Percentiles rank a stretch among this genome's conserved stretches.
These are phyloP conservation scores for Calonectria montana DNA, from an alignment of 2,329 filamentous ascomycete genomes.

Conservation along the genomic window DNA sequence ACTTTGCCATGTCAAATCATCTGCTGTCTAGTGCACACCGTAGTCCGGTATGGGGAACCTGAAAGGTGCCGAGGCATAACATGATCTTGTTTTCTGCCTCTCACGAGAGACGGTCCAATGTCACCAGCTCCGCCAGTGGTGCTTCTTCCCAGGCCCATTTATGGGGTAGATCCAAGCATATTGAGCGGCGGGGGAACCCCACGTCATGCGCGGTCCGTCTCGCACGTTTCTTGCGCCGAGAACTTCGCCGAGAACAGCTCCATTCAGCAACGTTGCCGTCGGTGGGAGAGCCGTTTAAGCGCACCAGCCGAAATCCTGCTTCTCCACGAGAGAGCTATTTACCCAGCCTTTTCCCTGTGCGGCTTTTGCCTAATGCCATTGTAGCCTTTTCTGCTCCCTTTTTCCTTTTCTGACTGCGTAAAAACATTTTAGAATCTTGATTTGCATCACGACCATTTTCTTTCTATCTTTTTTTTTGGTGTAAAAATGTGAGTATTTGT, in stretches of 20 bases:
- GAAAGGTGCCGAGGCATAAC: background rate
- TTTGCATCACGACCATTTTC: background rate
- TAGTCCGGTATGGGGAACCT: background rate
- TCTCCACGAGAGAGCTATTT: constrained; percentile 15
- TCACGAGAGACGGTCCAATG: background rate
- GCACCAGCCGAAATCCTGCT: constrained; percentile 17
- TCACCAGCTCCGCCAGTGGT: background rate
- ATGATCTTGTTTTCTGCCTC: background rate
- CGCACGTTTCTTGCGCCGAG: constrained; percentile 36
- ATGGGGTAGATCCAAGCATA: background rate
- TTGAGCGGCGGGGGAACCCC: constrained; percentile 13
- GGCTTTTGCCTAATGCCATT: constrained; percentile 2
- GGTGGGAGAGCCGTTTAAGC: constrained; percentile 20
- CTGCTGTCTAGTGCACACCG: background rate
- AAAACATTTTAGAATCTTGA: background rate
- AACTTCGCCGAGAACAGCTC: constrained; percentile 40
- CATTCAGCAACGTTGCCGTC: constrained; percentile 16
- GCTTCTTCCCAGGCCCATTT: background rate
- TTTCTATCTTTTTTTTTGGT: background rate
- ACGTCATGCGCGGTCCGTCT: constrained; percentile 25
- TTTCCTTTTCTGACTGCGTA: background rate
- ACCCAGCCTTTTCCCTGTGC: background rate
- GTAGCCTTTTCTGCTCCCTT: background rate
- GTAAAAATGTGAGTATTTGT: background rate
- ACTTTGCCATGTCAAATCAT: background rate